Evolutionary conservation across 2,329 filamentous ascomycete species (phyloP).

Genomic region (Fusarium chaquense): DNA sequence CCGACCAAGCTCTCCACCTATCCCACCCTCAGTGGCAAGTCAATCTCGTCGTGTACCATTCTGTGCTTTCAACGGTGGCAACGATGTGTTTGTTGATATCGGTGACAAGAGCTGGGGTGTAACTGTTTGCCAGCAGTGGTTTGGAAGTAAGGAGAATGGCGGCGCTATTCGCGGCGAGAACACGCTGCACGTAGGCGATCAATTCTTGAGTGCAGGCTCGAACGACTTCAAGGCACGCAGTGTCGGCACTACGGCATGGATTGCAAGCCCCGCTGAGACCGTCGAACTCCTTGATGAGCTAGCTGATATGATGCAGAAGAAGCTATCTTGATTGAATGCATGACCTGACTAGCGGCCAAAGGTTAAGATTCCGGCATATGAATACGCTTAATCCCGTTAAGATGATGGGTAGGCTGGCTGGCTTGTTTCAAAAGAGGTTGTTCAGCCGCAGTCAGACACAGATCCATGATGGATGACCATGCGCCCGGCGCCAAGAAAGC

Average conservation of each 20-base stretch:
- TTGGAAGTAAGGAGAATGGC: conserved; percentile 65
- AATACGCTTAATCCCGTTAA: background rate
- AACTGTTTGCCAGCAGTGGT: conserved; percentile 89
- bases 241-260: conserved; percentile 96
- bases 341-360: background rate
- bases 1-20: conserved; percentile 34
- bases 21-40: conserved; percentile 24
- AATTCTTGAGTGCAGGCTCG: conserved; percentile 93
- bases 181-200: conserved; percentile 95
- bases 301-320: conserved; percentile 63
- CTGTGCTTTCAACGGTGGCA: conserved; percentile 97
- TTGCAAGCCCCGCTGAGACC: conserved; percentile 91
- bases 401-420: background rate
- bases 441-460: background rate
- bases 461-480: background rate
- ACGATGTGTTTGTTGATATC: conserved; percentile 98
- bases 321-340: conserved; percentile 41
- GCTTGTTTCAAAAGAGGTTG: background rate
- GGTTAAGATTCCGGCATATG: background rate
- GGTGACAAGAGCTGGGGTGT: conserved; percentile 98
- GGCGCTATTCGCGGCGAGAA: conserved; percentile 74
- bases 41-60: conserved; percentile 74
- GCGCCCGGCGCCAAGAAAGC: background rate
- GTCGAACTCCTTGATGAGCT: conserved; percentile 90
- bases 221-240: conserved; percentile 97